A percentile compares a stretch with the other conserved stretches of the same genome.
phyloP scores from a whole-genome alignment of 306 rosid species.

The Crotalaria pallida region DNA sequence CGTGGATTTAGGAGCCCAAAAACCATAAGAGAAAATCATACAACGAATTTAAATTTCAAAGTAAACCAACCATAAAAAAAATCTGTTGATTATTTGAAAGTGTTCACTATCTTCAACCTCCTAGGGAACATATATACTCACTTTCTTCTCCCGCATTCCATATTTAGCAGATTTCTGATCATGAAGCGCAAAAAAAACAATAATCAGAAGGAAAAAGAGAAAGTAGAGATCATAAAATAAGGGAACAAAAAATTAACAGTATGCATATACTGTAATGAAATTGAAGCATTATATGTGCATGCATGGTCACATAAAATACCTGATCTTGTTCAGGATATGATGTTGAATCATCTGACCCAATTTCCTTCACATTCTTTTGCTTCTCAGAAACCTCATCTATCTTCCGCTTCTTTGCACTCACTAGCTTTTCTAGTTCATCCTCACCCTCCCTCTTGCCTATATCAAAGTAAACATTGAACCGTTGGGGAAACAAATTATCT shows the following conservation, averaged over 20 bases:
- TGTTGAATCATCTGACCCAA: slow-evolving; percentile 38
- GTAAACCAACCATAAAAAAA: not conserved
- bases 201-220: not conserved
- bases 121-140: too few relatives aligned
- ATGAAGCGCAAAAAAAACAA: not conserved
- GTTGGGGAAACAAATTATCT: not conserved
- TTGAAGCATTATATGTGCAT: not conserved
- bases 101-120: not conserved
- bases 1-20: slow-evolving; percentile 30
- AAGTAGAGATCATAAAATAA: not conserved
- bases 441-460: slow-evolving; percentile 66
- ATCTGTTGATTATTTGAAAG: not conserved
- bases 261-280: not conserved
- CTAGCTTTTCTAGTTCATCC: slow-evolving; percentile 34
- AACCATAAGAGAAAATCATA: not conserved
- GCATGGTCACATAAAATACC: slow-evolving; percentile 19
- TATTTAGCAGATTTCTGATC: slow-evolving; percentile 16
- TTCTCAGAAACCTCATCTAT: slow-evolving; percentile 31
- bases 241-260: not conserved
- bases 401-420: slow-evolving; percentile 62
- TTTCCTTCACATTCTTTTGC: slow-evolving; percentile 40
- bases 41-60: not conserved
- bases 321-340: slow-evolving; percentile 40
- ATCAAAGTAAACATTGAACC: not conserved
- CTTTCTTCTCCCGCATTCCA: slow-evolving; percentile 7